phyloP scores from a whole-genome alignment of 768 basidiomycete genomes.

The Pholiota microspora region DNA sequence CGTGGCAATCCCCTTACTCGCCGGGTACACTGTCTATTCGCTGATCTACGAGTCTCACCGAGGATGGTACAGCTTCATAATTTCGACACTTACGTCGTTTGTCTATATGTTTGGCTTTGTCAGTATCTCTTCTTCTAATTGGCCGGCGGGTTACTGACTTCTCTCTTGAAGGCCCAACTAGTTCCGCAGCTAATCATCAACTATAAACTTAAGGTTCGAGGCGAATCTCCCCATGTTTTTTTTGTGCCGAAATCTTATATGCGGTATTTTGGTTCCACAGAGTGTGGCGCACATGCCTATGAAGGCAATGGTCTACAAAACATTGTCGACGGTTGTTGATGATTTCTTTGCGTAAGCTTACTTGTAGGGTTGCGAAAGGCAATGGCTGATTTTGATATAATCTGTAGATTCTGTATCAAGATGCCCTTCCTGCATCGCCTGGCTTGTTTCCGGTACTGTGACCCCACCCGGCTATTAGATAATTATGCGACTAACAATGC shows the following conservation, averaged over 20 bases:
- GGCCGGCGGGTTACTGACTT: conserved; percentile 3
- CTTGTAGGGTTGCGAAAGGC: conserved; percentile 4
- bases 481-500: conserved; percentile 20
- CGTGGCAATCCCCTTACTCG: conserved; percentile 79
- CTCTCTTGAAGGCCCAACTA: conserved; percentile 65
- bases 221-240: conserved; percentile 7
- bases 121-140: conserved; percentile 33
- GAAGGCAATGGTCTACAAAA: conserved; percentile 98
- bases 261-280: conserved; percentile 34
- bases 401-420: conserved; percentile 82
- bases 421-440: conserved; percentile 95
- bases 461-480: conserved; percentile 20
- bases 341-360: conserved; percentile 82
- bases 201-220: conserved; percentile 86
- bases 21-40: conserved; percentile 77
- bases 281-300: conserved; percentile 98
- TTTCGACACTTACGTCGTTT: conserved; percentile 89
- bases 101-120: conserved; percentile 99
- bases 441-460: conserved; percentile 68
- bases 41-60: conserved; percentile 81
- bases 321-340: conserved; percentile 86
- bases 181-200: conserved; percentile 92
- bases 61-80: conserved; percentile 96
- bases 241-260: conserved; percentile 6
- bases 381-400: conserved; percentile 13